These are phyloP conservation scores for Lathyrus tuberosus DNA, from an alignment of 306 rosid genomes.

Conservation along the genomic window DNA sequence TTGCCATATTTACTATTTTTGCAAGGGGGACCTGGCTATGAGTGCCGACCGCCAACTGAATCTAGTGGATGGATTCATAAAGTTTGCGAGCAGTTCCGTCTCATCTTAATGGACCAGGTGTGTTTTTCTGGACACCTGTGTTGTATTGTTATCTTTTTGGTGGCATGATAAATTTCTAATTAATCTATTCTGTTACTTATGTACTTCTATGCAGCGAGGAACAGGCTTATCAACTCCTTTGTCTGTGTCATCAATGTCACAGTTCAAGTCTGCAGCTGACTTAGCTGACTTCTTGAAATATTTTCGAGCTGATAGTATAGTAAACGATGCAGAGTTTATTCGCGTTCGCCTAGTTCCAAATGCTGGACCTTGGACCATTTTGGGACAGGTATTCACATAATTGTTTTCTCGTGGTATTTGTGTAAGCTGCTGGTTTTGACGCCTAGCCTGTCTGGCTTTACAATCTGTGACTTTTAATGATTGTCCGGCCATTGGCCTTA, in stretches of 20 bases:
- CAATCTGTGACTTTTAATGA: too few species aligned
- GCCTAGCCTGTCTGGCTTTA: too few species aligned
- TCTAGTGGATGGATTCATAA: constrained; percentile 85
- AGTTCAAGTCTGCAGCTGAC: constrained; percentile 67
- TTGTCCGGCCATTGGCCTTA: not conserved
- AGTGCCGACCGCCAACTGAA: constrained; percentile 79
- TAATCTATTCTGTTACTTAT: constrained; percentile 36
- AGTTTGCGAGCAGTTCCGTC: constrained; percentile 85
- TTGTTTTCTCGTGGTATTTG: constrained; percentile 29
- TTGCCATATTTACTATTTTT: constrained; percentile 80
- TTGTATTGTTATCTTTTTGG: constrained; percentile 3
- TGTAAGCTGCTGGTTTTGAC: constrained; percentile 33
- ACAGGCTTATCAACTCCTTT: constrained; percentile 95
- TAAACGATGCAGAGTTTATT: constrained; percentile 89
- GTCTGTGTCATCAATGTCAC: constrained; percentile 82
- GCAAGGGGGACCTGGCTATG: constrained; percentile 99
- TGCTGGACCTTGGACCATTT: constrained; percentile 81
- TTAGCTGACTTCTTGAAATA: constrained; percentile 68
- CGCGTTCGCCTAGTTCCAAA: constrained; percentile 82
- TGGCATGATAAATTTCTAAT: not conserved
- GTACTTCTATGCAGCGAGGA: constrained; percentile 76
- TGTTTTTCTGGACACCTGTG: constrained; percentile 42
- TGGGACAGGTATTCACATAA: constrained; percentile 82
- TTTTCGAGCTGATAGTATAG: constrained; percentile 93
- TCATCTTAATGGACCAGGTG: constrained; percentile 95